A percentile compares a stretch with the other conserved stretches of the same genome.
These are phyloP conservation scores for Yarrowia porcina DNA, from an alignment of 805 yeast genomes.

Conservation along the genomic window DNA sequence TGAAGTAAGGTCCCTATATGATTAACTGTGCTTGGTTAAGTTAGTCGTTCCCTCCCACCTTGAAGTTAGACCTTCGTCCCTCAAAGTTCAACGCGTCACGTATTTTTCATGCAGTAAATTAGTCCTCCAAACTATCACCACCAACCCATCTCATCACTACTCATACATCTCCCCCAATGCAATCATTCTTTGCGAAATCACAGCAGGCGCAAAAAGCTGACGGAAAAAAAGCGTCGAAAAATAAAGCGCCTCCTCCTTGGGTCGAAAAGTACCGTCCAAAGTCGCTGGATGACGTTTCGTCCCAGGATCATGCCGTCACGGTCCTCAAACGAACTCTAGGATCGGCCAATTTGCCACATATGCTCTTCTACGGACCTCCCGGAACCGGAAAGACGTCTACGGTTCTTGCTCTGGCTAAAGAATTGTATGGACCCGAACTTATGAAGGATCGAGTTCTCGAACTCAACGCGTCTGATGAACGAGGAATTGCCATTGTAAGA, in stretches of 20 bases:
- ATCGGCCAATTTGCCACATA: slow-evolving; percentile 66
- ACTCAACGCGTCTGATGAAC: slow-evolving; percentile 92
- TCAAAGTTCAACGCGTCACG: slow-evolving; percentile 23
- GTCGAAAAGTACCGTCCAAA: slow-evolving; percentile 61
- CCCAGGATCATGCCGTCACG: slow-evolving; percentile 85
- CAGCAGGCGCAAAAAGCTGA: slow-evolving; percentile 10
- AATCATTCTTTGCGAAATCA: slow-evolving; percentile 16
- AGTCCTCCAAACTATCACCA: too few relatives aligned
- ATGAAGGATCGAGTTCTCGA: slow-evolving; percentile 89
- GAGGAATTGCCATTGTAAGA: slow-evolving; percentile 97
- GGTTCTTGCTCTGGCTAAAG: slow-evolving; percentile 79
- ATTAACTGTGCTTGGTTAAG: too few relatives aligned
- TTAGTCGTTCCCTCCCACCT: too few relatives aligned
- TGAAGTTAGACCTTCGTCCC: too few relatives aligned
- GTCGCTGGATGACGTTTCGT: slow-evolving; percentile 77
- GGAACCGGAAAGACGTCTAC: slow-evolving; percentile 94
- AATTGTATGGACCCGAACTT: slow-evolving; percentile 73
- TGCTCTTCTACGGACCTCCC: slow-evolving; percentile 92
- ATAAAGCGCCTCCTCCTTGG: slow-evolving; percentile 18
- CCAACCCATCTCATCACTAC: background rate
- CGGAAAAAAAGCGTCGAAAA: slow-evolving; percentile 8
- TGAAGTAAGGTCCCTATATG: too few relatives aligned
- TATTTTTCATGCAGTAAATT: slow-evolving; percentile 5
- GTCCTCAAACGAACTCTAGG: slow-evolving; percentile 75
- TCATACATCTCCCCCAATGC: background rate